phyloP scores from a whole-genome alignment of 139 green algal genomes.

The Penium margaritaceum region DNA sequence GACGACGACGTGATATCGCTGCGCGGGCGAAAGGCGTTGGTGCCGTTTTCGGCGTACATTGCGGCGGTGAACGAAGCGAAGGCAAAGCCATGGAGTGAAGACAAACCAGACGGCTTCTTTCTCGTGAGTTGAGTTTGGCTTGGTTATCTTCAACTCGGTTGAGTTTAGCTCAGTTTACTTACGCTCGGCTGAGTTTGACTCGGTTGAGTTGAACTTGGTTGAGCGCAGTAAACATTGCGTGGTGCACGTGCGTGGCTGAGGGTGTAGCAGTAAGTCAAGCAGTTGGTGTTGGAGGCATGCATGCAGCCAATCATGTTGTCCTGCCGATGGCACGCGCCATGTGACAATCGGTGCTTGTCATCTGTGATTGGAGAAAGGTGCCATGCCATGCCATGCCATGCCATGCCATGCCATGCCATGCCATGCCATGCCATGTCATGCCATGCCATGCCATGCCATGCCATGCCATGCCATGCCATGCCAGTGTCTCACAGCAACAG shows the following conservation, averaged over 20 bases:
- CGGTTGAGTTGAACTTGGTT: too few species aligned
- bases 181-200: not conserved
- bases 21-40: conserved; percentile 8
- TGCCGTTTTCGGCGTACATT: conserved; percentile 35
- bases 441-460: conserved; percentile 15
- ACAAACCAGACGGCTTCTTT: conserved; percentile 28
- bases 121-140: conserved; percentile 6
- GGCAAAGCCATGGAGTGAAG: conserved; percentile 8
- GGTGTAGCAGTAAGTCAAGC: too few species aligned
- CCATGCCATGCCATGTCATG: conserved; percentile 6
- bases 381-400: too few species aligned
- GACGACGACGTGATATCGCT: too few species aligned
- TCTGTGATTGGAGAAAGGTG: too few species aligned
- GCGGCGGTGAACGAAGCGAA: conserved; percentile 27
- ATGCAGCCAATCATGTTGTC: too few species aligned
- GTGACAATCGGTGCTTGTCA: too few species aligned
- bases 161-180: not conserved
- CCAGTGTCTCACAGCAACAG: not conserved
- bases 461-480: conserved; percentile 12
- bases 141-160: not conserved
- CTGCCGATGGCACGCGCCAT: too few species aligned
- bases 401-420: conserved; percentile 9
- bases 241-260: too few species aligned
- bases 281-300: too few species aligned
- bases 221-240: too few species aligned